phyloP scores from a whole-genome alignment of 371 early-diverging fungal genomes.

The Circinella umbellata region DNA sequence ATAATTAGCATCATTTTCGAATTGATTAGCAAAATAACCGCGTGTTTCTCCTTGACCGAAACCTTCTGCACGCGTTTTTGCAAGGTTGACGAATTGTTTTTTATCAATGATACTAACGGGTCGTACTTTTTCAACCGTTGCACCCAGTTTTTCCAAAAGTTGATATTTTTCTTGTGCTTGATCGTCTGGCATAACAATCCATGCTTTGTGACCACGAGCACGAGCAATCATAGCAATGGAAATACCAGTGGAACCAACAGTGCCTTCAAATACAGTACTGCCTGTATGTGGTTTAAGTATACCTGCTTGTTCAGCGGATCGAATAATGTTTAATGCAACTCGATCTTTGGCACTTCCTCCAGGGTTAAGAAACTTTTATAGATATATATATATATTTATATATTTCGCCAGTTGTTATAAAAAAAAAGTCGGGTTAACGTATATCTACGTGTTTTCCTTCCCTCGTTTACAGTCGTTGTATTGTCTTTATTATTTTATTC shows the following conservation, averaged over 20 bases:
- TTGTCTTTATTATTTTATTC: too few relatives aligned
- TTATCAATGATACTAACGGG: constrained; percentile 94
- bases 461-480: too few relatives aligned
- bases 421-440: too few relatives aligned
- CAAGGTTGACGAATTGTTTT: constrained; percentile 91
- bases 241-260: constrained; percentile 89
- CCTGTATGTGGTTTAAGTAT: constrained; percentile 69
- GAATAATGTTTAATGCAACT: constrained; percentile 87
- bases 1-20: constrained; percentile 90
- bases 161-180: constrained; percentile 90
- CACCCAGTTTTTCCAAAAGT: constrained; percentile 83
- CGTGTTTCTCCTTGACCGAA: constrained; percentile 44
- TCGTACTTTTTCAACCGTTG: constrained; percentile 89
- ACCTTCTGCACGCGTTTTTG: constrained; percentile 75
- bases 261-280: constrained; percentile 93
- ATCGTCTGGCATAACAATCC: constrained; percentile 97
- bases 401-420: too few relatives aligned
- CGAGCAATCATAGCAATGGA: constrained; percentile 83
- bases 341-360: constrained; percentile 96
- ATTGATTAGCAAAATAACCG: constrained; percentile 92
- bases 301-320: constrained; percentile 73
- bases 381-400: not conserved
- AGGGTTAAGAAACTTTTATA: constrained; percentile 79
- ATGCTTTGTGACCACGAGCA: constrained; percentile 87
- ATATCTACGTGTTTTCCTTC: too few relatives aligned